Evolutionary conservation across 495 filamentous ascomycete genomes (phyloP).

Genomic region (Penicillium diatomitis): DNA sequence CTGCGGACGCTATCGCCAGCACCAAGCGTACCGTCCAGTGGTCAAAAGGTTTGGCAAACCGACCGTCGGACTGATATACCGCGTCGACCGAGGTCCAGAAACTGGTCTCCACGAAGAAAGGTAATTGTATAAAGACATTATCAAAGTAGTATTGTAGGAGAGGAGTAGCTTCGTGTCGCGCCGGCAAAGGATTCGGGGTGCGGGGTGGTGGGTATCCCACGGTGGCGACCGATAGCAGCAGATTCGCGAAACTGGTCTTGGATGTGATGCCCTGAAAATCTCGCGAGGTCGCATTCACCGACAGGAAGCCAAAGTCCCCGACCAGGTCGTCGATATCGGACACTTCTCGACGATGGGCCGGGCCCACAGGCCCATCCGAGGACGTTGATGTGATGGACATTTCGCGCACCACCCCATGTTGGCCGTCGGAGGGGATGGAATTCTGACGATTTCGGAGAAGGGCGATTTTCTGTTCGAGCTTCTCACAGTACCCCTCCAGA

Average conservation of each 20-base stretch:
- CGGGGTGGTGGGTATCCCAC: constrained; percentile 53
- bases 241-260: constrained; percentile 76
- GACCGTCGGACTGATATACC: constrained; percentile 57
- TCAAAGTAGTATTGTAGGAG: constrained; percentile 76
- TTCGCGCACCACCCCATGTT: constrained; percentile 47
- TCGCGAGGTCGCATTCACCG: constrained; percentile 82
- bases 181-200: constrained; percentile 51
- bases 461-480: constrained; percentile 61
- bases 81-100: constrained; percentile 70
- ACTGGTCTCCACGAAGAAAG: constrained; percentile 65
- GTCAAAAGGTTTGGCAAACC: constrained; percentile 60
- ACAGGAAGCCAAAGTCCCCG: constrained; percentile 75
- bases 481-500: constrained; percentile 78
- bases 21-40: constrained; percentile 84
- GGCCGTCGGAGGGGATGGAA: constrained; percentile 48
- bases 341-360: constrained; percentile 46
- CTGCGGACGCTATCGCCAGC: constrained; percentile 66
- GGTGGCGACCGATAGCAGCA: constrained; percentile 65
- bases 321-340: constrained; percentile 73
- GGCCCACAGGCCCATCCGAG: constrained; percentile 29
- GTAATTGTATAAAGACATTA: constrained; percentile 69
- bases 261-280: constrained; percentile 82
- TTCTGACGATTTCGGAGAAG: constrained; percentile 49
- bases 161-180: constrained; percentile 50
- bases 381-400: constrained; percentile 35